Evolutionary conservation across 768 basidiomycete genomes (phyloP), one percentile per base, ranked within the genome.

Genomic region (Tephrocybe sp.): DNA sequence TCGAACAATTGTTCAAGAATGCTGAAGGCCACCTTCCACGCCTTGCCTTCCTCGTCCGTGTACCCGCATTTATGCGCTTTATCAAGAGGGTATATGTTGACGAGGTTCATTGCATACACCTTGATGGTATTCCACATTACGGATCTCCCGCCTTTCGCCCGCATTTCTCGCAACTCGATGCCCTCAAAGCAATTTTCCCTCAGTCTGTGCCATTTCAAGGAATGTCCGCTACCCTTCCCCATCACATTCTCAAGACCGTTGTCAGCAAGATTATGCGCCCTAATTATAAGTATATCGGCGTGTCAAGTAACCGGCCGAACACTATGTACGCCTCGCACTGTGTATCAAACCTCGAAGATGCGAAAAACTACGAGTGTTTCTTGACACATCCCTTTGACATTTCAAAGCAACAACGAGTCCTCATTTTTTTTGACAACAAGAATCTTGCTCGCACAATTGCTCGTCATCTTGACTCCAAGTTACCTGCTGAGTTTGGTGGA

Each of bases 311-410:
- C 31, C 48, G 63, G 0, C 61, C 60, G 2, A 68, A 69, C 41
- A 66, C 51, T 0, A 62, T 62, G 0, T 68, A 67, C 44, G 60
- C 61, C 5, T 64, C 60, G 0, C 67, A 68, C 45, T 40, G 42
- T n/a, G 57, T 68, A 10, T 40, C 45, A 0, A 51, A 16, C 12
- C 38, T 65, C 8, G 47, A 60, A 1, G 55, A 62, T 6, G 39
- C 56, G 2, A 48, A 33, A 3, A 69, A 68, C 47, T 62, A 65
- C 4, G 44, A 59, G 3, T 65, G 60, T 34, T 59, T 66, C 29
- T 29, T 68, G n/a, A 36, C 21, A 9, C 7, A 22, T 0, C 60
- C 58, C 0, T 60, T 51, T 18, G 18, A 53, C 23, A 23, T 42
- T 4, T 22, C 10, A n/a, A 37, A 12, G 4, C 61, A 63, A 25